phyloP scores from a whole-genome alignment of 2,329 filamentous ascomycete species.

The Exophiala sideris region DNA sequence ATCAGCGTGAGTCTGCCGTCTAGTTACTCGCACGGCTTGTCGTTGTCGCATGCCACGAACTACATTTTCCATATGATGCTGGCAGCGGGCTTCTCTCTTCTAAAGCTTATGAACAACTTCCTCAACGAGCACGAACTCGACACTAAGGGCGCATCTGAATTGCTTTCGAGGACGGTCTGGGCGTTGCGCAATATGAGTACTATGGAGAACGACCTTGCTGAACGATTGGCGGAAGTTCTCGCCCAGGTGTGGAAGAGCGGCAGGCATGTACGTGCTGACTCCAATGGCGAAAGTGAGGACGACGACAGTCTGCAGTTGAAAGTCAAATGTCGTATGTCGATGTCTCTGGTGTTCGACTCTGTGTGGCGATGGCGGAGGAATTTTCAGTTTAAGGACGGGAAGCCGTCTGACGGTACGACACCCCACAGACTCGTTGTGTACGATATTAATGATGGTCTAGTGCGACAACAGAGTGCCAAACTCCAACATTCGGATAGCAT shows the following conservation, averaged over 20 bases:
- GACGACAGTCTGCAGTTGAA: conserved; percentile 54
- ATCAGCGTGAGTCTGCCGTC: conserved; percentile 34
- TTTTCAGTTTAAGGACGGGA: conserved; percentile 61
- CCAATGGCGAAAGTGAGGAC: conserved; percentile 23
- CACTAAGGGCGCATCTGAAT: conserved; percentile 54
- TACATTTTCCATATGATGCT: conserved; percentile 68
- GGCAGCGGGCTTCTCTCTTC: conserved; percentile 60
- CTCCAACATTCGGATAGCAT: conserved; percentile 15
- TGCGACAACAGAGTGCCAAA: conserved; percentile 12
- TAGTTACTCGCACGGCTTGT: conserved; percentile 35
- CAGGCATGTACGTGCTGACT: conserved; percentile 30
- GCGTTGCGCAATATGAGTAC: conserved; percentile 60
- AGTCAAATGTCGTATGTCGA: conserved; percentile 64
- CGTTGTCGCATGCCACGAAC: conserved; percentile 54
- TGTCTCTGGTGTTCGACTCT: conserved; percentile 65
- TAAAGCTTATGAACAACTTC: conserved; percentile 65
- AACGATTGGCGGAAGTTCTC: conserved; percentile 62
- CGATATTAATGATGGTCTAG: conserved; percentile 4
- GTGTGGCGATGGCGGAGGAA: conserved; percentile 67
- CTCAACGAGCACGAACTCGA: conserved; percentile 49
- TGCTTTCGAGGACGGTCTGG: conserved; percentile 59
- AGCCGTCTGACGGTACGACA: conserved; percentile 45
- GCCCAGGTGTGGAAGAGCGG: conserved; percentile 62
- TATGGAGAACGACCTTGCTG: conserved; percentile 60
- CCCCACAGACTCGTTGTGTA: not conserved